A percentile compares a stretch with the other conserved stretches of the same genome.
Evolutionary conservation across 1,284 basidiomycete genomes (phyloP).

Genomic region (Leccinum pachyderme): DNA sequence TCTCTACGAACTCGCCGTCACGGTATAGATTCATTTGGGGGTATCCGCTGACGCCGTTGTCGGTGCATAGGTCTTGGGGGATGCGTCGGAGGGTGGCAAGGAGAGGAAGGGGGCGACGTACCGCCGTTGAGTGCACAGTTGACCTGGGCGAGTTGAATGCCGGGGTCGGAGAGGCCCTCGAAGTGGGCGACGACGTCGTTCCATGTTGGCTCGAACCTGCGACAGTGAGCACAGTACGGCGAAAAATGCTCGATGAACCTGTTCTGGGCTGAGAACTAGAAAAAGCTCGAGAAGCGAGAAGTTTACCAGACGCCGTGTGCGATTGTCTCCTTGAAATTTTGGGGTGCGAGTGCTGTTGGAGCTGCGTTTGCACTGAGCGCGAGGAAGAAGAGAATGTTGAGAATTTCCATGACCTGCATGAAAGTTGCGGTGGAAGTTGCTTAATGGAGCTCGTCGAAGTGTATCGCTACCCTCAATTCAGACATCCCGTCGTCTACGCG

Average conservation of each 20-base stretch:
- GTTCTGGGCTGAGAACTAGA: neutral
- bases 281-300: neutral
- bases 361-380: constrained; percentile 38
- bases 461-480: constrained; percentile 53
- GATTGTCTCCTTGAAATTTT: constrained; percentile 60
- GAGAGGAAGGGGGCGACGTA: constrained; percentile 33
- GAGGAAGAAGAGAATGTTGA: constrained; percentile 14
- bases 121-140: constrained; percentile 85
- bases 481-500: constrained; percentile 51
- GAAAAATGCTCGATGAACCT: constrained; percentile 77
- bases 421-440: neutral
- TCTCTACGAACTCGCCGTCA: constrained; percentile 61
- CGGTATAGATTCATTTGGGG: constrained; percentile 78
- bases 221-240: constrained; percentile 81
- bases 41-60: constrained; percentile 71
- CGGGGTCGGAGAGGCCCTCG: constrained; percentile 50
- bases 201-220: constrained; percentile 82
- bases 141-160: constrained; percentile 79
- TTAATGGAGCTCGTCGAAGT: constrained; percentile 48
- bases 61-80: constrained; percentile 72
- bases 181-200: constrained; percentile 62
- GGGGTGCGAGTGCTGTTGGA: constrained; percentile 49
- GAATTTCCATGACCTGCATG: neutral
- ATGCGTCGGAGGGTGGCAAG: neutral
- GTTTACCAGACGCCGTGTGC: constrained; percentile 67